Base-by-base conservation (phyloP, 495 filamentous ascomycete genomes). In the Hypomontagnella submonticulosa region DNA sequence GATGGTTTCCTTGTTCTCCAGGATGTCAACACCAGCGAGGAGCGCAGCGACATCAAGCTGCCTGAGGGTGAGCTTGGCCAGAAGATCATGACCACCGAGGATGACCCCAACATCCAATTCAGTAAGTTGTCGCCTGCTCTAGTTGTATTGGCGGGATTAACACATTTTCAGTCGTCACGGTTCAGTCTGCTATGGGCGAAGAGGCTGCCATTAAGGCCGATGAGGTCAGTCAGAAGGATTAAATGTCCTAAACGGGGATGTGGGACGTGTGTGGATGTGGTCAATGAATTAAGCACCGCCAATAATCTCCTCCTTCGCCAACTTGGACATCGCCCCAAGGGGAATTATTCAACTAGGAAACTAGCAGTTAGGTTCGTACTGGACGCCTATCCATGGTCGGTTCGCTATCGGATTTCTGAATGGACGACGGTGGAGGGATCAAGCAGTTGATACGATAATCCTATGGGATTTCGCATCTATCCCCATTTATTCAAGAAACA, bases 121-220 rank as follows among this genome's bases (percentile, higher is more conserved):
- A 91, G 94, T 98, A 86, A 85, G 93, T 58, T 40, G 16, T 30
- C 19, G n/a, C 27, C 18, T n/a, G n/a, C 52, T 40, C 27, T 20
- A 16, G 7, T 49, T 43, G 12, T 11, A 23, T 23, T 64, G 42
- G 13, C 52, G 15, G 57, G 5, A 23, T 68, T 78, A 54, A 79
- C 69, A 37, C n/a, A 15, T 15, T 32, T 42, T 6, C 67, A 97
- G 93, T 92, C 76, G 86, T 98, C 73, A 90, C 92, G 69, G 84
- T 99, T 79, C 90, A 94, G 75, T 90, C 90, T 63, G 88, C 95
- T 76, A 99, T 99, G 95, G 90, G 90, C 71, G 93, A 98, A 80
- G 92, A 97, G 86, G 84, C 85, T 66, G 91, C 88, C 69, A 91
- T 97, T 74, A 93, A 97, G 76, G 89, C 88, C 81, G 97, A 99